Evolutionary conservation across 768 basidiomycete genomes (phyloP).

Genomic region (Kwoniella sp.): DNA sequence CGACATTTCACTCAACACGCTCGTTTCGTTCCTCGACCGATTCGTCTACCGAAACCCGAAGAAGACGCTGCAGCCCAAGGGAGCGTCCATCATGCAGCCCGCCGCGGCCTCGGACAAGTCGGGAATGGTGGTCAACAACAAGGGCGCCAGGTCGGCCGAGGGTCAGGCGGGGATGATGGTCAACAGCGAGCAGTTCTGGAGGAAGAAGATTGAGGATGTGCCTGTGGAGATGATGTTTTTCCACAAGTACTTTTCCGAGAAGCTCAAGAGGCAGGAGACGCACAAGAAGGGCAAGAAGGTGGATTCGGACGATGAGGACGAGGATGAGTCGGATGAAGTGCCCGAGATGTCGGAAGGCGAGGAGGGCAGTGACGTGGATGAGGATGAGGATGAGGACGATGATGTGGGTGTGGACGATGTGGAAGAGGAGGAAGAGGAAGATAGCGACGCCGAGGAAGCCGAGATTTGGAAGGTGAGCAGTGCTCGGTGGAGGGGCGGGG

Average conservation of each 20-base stretch:
- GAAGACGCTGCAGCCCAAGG: constrained; percentile 62
- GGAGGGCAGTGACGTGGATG: constrained; percentile 40
- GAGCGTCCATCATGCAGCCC: constrained; percentile 95
- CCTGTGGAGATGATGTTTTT: constrained; percentile 94
- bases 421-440: constrained; percentile 38
- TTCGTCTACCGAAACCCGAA: constrained; percentile 98
- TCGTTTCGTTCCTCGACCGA: constrained; percentile 90
- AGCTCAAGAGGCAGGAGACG: constrained; percentile 57
- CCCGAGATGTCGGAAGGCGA: constrained; percentile 28
- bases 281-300: constrained; percentile 29
- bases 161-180: constrained; percentile 55
- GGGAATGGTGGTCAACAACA: constrained; percentile 58
- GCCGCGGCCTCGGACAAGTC: constrained; percentile 62
- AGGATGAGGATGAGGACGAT: constrained; percentile 50
- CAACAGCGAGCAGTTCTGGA: constrained; percentile 73
- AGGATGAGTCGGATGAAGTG: constrained; percentile 30
- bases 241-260: constrained; percentile 78
- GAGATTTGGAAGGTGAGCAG: constrained; percentile 81
- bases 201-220: constrained; percentile 63
- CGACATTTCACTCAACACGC: constrained; percentile 86
- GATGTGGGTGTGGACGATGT: constrained; percentile 44
- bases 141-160: constrained; percentile 56
- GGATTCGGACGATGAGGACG: constrained; percentile 25
- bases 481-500: background rate
- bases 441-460: constrained; percentile 55